Base-by-base conservation (phyloP, 495 filamentous ascomycete species). In the Aspergillus coremiiformis region DNA sequence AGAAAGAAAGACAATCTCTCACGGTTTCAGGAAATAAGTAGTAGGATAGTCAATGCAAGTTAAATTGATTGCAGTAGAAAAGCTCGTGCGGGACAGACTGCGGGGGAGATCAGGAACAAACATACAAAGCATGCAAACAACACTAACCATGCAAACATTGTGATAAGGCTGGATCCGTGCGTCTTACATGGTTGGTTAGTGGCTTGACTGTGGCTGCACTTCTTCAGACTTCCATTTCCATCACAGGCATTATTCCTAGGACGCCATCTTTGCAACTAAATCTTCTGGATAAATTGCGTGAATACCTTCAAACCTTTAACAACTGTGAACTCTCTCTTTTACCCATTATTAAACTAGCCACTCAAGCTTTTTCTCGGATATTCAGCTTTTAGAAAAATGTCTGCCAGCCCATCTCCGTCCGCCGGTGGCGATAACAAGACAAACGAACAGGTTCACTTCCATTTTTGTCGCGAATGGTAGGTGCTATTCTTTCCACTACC, bases 401-500 rank as follows among this genome's bases (percentile, higher is more conserved):
- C 86, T 74, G 79, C 84, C 17, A 83, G 84, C 27, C 85, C 72
- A 21, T 72, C 79, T 35, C 76, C 84, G 19, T 77, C 78, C 57
- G 66, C 73, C 33, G 73, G 68, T 60, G 76, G 74, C 46, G 76
- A 79, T 27, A 52, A 54, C 57, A 84, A 80, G 66, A 75, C 73
- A 69, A 76, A 72, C 49, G 87, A 90, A 63, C 89, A 91, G 67
- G 87, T 96, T 64, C 86, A 89, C 29, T 97, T 97, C 75, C 84
- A 86, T 53, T 98, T 98, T 80, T 98, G 93, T 73, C 85, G 87
- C 51, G 93, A 98, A 78, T 98, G 93, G 85, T 86, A 70, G 52
- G 75, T 49, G 33, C 41, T 9, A 15, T 11, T 19, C 19, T 7
- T 41, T 23, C n/a, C 14, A 10, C 35, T 4, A 11, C n/a, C 20